phyloP scores from a whole-genome alignment of 345 rosid species.

The Hypericum androsaemum region DNA sequence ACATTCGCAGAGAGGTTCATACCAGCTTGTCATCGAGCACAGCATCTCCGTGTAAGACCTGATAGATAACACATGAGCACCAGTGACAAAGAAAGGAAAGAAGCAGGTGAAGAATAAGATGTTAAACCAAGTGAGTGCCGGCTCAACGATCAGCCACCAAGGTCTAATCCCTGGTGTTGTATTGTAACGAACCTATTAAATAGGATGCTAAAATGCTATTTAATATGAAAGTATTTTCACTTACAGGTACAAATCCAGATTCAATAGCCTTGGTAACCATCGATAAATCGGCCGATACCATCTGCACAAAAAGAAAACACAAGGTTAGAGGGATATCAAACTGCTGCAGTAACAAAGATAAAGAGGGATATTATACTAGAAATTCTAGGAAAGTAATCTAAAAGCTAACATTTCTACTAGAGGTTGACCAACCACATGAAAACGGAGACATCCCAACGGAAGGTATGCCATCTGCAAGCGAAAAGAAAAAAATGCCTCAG shows the following conservation, averaged over 20 bases:
- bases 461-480: slow-evolving; percentile 79
- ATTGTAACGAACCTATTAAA: too few relatives aligned
- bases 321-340: slow-evolving; percentile 16
- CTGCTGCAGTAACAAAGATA: neutral
- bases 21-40: slow-evolving; percentile 72
- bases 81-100: neutral
- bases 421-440: slow-evolving; percentile 69
- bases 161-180: too few relatives aligned
- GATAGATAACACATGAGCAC: slow-evolving; percentile 11
- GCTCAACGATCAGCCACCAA: too few relatives aligned
- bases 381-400: slow-evolving; percentile 3
- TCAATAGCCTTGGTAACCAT: slow-evolving; percentile 49
- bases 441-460: slow-evolving; percentile 83
- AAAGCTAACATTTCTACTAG: slow-evolving; percentile 50
- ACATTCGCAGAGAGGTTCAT: slow-evolving; percentile 6
- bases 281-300: slow-evolving; percentile 55
- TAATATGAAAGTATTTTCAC: slow-evolving; percentile 3
- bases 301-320: slow-evolving; percentile 28
- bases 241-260: slow-evolving; percentile 87
- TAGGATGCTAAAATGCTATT: too few relatives aligned
- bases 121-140: too few relatives aligned
- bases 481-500: slow-evolving; percentile 12
- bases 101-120: neutral
- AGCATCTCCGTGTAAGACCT: slow-evolving; percentile 98
- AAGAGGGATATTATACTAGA: slow-evolving; percentile 5